Conservation (phyloP, 331 rosid species). For the Quercus tomentella region DNA sequence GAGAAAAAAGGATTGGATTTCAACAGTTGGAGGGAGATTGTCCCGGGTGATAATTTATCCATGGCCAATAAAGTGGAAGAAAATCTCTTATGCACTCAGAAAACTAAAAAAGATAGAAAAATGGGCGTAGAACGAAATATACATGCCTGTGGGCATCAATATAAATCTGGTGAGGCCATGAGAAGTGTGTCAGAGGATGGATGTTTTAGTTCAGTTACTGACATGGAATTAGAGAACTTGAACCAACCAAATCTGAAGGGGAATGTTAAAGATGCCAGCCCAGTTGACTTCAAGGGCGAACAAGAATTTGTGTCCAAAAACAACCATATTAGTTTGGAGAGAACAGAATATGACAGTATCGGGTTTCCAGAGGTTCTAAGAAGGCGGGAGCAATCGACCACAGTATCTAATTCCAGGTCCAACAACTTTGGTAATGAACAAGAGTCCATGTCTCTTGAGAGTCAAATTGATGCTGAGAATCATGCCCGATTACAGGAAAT, state of each 20-base stretch:
- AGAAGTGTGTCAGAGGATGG: constrained; percentile 4
- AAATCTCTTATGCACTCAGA: constrained; percentile 1
- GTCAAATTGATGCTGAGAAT: constrained; percentile 80
- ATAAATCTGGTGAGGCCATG: not conserved
- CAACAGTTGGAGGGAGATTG: constrained; percentile 59
- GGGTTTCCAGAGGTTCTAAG: constrained; percentile 16
- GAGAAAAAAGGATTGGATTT: constrained; percentile 60
- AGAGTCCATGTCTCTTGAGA: constrained; percentile 40
- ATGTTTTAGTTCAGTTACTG: constrained; percentile 1
- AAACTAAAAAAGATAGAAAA: constrained; percentile 17
- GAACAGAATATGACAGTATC: constrained; percentile 15
- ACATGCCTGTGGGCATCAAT: not conserved
- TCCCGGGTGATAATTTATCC: constrained; percentile 31
- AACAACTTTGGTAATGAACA: constrained; percentile 26
- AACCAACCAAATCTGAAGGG: constrained; percentile 17
- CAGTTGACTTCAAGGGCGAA: constrained; percentile 11
- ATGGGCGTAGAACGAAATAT: not conserved
- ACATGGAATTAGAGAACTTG: constrained; percentile 34
- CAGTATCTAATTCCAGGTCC: constrained; percentile 27
- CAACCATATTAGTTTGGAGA: constrained; percentile 3
- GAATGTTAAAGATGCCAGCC: not conserved
- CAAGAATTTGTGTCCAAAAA: constrained; percentile 6
- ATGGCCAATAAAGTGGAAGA: constrained; percentile 24
- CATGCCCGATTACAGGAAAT: constrained; percentile 51
- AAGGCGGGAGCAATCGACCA: constrained; percentile 17